A percentile compares a stretch with the other conserved stretches of the same genome.
Evolutionary conservation across 1,139 yeast genomes (phyloP).

Genomic region (Taphrina betulina): DNA sequence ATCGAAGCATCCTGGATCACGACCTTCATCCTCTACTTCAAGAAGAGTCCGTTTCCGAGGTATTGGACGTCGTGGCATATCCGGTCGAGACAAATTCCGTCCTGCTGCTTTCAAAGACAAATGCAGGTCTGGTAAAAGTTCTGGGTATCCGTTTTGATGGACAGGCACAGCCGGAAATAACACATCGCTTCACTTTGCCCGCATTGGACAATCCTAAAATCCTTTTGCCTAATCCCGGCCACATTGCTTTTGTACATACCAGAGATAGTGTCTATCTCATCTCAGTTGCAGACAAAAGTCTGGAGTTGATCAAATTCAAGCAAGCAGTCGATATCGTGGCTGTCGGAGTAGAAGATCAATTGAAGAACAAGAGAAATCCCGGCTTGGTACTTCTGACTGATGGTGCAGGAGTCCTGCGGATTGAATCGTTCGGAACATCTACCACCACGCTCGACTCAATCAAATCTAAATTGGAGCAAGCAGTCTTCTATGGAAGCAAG

Average conservation of each 20-base stretch:
- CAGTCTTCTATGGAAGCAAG: constrained; percentile 57
- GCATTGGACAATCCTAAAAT: constrained; percentile 56
- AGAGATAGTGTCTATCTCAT: constrained; percentile 4
- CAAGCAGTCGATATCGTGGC: constrained; percentile 54
- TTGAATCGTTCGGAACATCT: constrained; percentile 52
- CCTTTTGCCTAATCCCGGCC: constrained; percentile 55
- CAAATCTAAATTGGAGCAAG: constrained; percentile 61
- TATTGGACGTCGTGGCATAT: constrained; percentile 28
- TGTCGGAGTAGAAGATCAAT: constrained; percentile 54
- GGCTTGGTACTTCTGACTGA: constrained; percentile 58
- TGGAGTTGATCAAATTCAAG: constrained; percentile 61
- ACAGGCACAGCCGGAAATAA: constrained; percentile 49
- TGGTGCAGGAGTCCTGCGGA: constrained; percentile 61
- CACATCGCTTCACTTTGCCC: constrained; percentile 57
- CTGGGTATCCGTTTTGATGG: constrained; percentile 7
- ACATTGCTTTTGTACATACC: constrained; percentile 67
- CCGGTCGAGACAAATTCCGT: constrained; percentile 17
- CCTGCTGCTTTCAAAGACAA: constrained; percentile 7
- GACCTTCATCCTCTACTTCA: constrained; percentile 36
- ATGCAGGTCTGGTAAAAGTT: not conserved
- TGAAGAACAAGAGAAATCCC: constrained; percentile 43
- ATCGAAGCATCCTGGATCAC: constrained; percentile 43
- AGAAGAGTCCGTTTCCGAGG: constrained; percentile 3
- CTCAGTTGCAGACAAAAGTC: constrained; percentile 55
- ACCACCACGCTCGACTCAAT: constrained; percentile 36